Evolutionary conservation across 768 basidiomycete species (phyloP).

Genomic region (Agaricus subrufescens): DNA sequence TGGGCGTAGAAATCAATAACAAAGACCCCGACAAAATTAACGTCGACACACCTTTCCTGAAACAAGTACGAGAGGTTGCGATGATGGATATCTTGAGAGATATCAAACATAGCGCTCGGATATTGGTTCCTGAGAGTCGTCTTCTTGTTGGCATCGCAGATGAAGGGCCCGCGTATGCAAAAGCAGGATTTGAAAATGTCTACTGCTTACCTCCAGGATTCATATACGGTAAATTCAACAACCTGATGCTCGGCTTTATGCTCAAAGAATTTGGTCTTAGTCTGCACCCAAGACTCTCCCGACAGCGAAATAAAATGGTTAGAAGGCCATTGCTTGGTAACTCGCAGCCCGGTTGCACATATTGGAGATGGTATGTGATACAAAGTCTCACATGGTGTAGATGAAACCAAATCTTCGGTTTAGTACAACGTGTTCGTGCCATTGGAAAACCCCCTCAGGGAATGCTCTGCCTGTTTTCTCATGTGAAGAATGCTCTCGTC

Average conservation of each 20-base stretch:
- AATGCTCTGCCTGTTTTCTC: constrained; percentile 49
- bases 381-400: not conserved
- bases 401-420: too few species aligned
- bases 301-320: constrained; percentile 51
- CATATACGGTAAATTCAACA: constrained; percentile 54
- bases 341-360: constrained; percentile 70
- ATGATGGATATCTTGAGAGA: constrained; percentile 63
- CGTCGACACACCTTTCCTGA: constrained; percentile 54
- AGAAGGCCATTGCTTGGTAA: constrained; percentile 57
- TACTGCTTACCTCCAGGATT: constrained; percentile 49
- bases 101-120: constrained; percentile 73
- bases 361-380: constrained; percentile 59
- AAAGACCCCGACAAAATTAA: constrained; percentile 23
- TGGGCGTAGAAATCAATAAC: constrained; percentile 36
- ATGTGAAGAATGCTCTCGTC: constrained; percentile 69
- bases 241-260: not conserved
- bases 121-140: constrained; percentile 63
- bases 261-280: constrained; percentile 25
- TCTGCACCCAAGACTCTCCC: constrained; percentile 50
- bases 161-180: constrained; percentile 64
- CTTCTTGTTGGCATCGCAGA: constrained; percentile 80
- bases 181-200: constrained; percentile 46
- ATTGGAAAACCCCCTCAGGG: constrained; percentile 64
- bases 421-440: constrained; percentile 67
- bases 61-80: constrained; percentile 52